Evolutionary conservation across 2,329 filamentous ascomycete species (phyloP).

Genomic region (Beauveria sp.): DNA sequence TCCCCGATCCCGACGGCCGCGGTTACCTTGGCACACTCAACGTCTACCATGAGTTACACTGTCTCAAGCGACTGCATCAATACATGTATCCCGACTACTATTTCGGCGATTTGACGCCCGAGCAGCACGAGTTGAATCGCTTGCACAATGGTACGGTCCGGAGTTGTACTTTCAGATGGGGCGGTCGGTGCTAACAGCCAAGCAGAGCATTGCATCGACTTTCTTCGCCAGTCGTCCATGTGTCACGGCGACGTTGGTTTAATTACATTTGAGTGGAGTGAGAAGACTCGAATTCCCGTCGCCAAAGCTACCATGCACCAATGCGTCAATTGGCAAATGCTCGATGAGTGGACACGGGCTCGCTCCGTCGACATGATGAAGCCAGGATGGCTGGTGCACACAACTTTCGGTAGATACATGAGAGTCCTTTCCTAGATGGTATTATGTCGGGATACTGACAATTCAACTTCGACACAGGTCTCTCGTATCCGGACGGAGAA

Average conservation of each 20-base stretch:
- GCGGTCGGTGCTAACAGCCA: not conserved
- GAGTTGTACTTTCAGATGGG: not conserved
- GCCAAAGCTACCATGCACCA: not conserved
- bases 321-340: not conserved
- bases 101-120: not conserved
- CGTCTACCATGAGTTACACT: not conserved
- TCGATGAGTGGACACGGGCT: not conserved
- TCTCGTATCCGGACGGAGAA: not conserved
- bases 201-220: not conserved
- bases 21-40: not conserved
- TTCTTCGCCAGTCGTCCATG: not conserved
- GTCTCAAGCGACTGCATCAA: not conserved
- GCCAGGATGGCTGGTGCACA: not conserved
- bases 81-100: not conserved
- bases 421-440: not conserved
- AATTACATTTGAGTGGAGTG: not conserved
- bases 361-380: not conserved
- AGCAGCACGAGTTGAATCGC: not conserved
- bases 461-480: not conserved
- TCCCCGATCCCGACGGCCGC: not conserved
- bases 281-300: not conserved
- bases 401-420: not conserved
- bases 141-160: not conserved
- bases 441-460: not conserved
- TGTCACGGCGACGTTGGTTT: not conserved